Evolutionary conservation across 139 green algal species (phyloP).

Genomic region (Trebouxia sp.): DNA sequence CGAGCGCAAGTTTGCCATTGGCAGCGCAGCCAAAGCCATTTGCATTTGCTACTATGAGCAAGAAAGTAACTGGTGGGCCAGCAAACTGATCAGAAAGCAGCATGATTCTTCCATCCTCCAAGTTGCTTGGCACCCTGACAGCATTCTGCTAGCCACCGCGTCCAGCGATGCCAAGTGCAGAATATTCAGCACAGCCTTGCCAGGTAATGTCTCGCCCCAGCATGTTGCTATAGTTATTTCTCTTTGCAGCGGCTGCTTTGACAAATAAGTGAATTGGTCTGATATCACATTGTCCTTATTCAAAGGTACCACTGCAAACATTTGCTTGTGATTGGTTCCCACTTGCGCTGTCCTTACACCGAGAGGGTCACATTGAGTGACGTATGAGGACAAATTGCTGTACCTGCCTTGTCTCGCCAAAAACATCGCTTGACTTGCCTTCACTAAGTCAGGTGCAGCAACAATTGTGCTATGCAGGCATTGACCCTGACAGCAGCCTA

Average conservation of each 20-base stretch:
- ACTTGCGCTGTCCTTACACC: not conserved
- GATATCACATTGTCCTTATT: no score
- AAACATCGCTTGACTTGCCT: not conserved
- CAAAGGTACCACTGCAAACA: no score
- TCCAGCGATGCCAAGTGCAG: slow-evolving; percentile 36
- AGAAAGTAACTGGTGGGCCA: slow-evolving; percentile 36
- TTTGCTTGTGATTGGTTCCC: not conserved
- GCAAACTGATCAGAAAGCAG: slow-evolving; percentile 34
- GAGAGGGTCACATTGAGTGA: not conserved
- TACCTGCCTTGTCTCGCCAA: not conserved
- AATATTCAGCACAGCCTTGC: slow-evolving; percentile 28
- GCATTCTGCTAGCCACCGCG: slow-evolving; percentile 33
- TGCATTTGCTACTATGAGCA: slow-evolving; percentile 40
- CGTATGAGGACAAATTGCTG: not conserved
- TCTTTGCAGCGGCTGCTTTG: no score
- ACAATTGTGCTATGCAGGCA: not conserved
- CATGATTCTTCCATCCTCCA: slow-evolving; percentile 30
- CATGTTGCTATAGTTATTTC: not conserved
- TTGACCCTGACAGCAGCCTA: not conserved
- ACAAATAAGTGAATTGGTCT: no score
- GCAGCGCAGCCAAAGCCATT: slow-evolving; percentile 27
- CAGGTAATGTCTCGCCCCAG: not conserved
- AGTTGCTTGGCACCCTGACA: slow-evolving; percentile 33
- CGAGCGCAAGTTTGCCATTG: slow-evolving; percentile 33
- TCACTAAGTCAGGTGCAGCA: not conserved